Evolutionary conservation across 495 filamentous ascomycete species (phyloP).

Genomic region (Neurospora intermedia): DNA sequence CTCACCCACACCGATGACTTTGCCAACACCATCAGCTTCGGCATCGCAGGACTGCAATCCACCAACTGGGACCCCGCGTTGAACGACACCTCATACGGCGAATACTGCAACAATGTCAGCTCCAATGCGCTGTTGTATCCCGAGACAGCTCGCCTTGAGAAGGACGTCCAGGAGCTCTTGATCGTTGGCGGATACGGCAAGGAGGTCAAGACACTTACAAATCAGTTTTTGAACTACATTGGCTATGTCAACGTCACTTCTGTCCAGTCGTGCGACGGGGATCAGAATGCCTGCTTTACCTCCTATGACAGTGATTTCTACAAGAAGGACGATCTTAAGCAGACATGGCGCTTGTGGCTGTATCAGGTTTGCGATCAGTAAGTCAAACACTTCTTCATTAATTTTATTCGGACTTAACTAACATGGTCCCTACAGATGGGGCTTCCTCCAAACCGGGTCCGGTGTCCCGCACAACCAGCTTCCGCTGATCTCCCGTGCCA

Average conservation of each 20-base stretch:
- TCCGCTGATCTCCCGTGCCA: conserved; percentile 54
- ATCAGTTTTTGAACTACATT: conserved; percentile 53
- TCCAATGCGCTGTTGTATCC: conserved; percentile 36
- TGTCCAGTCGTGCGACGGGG: conserved; percentile 8
- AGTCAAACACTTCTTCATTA: conserved; percentile 2
- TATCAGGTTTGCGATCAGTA: conserved; percentile 45
- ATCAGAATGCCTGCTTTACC: conserved; percentile 46
- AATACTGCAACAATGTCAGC: conserved; percentile 52
- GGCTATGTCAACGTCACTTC: conserved; percentile 44
- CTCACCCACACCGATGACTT: conserved; percentile 53
- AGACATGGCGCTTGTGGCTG: conserved; percentile 47
- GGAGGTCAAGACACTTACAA: conserved; percentile 37
- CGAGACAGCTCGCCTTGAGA: conserved; percentile 22
- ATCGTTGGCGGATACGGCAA: conserved; percentile 43
- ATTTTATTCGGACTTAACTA: not conserved
- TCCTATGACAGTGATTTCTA: conserved; percentile 42
- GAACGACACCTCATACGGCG: conserved; percentile 40
- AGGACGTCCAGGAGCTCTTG: conserved; percentile 39
- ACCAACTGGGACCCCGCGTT: conserved; percentile 61
- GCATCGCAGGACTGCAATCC: conserved; percentile 46
- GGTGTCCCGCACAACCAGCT: conserved; percentile 45
- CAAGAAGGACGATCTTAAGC: conserved; percentile 34
- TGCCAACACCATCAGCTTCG: conserved; percentile 39
- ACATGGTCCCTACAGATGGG: conserved; percentile 44
- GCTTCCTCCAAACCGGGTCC: conserved; percentile 57